Evolutionary conservation across 495 filamentous ascomycete genomes (phyloP), one percentile per base, ranked within the genome.

Genomic region (Astrocystis sublimbata): DNA sequence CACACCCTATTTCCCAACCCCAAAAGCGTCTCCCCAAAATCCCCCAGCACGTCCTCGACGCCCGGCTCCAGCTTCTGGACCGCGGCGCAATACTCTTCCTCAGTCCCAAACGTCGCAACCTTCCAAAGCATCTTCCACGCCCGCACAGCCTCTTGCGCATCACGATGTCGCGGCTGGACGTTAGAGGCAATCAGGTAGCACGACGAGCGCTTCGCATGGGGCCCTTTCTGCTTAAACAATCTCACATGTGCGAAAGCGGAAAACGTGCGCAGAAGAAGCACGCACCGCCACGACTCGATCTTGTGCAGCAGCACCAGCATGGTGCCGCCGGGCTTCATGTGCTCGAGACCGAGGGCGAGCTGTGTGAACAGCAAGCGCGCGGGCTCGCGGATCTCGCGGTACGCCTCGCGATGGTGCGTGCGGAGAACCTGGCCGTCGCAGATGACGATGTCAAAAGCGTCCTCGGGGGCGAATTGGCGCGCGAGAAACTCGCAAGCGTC

Each of bases 381-480:
- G 0, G 72, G 72, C 70, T 88, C 82, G 19, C 65, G 56, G 0
- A 12, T 24, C 58, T 81, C 71, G n/a, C 78, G 69, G 65, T 83
- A 79, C 30, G 62, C 49, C 21, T 62, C 71, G 19, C 79, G 66
- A 40, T 66, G 24, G 23, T 87, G 83, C 0, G 66, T 78, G 15
- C 83, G 67, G 13, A 85, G 71, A 2, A 83, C 80, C 36, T 86
- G 79, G 1, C 84, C 83, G 61, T 87, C 84, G 67, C 83, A 87
- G 40, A 88, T 68, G 12, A 83, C 73, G 2, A 87, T 74, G 56
- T 87, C 76, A 64, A 85, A 87, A 0, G 35, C 9, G 12, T 75
- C 45, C 1, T 57, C 64, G 3, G 49, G 43, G 45, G 67, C 71
- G 1, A 74, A 66, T 6, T 74, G 60, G 0, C 68, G 59, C 1